Conservation (phyloP, 768 basidiomycete genomes). For the Auricularia cornea region DNA sequence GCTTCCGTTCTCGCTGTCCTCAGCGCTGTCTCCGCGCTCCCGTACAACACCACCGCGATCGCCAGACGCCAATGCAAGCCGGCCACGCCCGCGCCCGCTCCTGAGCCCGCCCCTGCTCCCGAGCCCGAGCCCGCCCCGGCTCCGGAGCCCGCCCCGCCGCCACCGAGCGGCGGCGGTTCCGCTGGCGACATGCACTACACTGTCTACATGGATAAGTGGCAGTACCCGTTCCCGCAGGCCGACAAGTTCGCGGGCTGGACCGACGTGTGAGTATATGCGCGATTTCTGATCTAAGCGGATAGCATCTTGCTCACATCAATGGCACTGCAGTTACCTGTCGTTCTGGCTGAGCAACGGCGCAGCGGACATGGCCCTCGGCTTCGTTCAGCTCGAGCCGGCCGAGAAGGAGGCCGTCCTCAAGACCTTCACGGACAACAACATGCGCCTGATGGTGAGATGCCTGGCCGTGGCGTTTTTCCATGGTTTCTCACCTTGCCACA, state of each 20-base stretch:
- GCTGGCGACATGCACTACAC: too few species aligned
- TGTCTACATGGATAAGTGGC: too few species aligned
- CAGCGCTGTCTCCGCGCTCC: too few species aligned
- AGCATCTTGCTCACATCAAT: not conserved
- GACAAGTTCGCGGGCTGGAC: not conserved
- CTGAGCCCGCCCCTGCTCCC: too few species aligned
- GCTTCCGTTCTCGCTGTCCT: too few species aligned
- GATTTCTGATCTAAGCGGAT: not conserved
- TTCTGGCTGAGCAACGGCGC: constrained; percentile 28
- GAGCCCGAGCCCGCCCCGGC: too few species aligned
- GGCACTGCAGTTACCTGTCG: not conserved
- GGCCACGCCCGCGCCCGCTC: too few species aligned
- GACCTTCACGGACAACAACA: constrained; percentile 40
- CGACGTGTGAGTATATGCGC: not conserved
- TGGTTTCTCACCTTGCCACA: constrained; percentile 16
- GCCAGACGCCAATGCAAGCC: too few species aligned
- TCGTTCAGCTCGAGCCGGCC: constrained; percentile 37
- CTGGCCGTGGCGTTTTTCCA: not conserved
- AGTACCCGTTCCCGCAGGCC: not conserved
- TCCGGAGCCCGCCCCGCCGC: too few species aligned
- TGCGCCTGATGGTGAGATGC: constrained; percentile 44
- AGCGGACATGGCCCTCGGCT: constrained; percentile 54
- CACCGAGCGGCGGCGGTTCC: too few species aligned
- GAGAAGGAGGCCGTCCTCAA: too few species aligned
- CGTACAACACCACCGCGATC: too few species aligned